Evolutionary conservation across 192 early-diverging fungal species (phyloP).

Genomic region (Powellomyces hirtus): DNA sequence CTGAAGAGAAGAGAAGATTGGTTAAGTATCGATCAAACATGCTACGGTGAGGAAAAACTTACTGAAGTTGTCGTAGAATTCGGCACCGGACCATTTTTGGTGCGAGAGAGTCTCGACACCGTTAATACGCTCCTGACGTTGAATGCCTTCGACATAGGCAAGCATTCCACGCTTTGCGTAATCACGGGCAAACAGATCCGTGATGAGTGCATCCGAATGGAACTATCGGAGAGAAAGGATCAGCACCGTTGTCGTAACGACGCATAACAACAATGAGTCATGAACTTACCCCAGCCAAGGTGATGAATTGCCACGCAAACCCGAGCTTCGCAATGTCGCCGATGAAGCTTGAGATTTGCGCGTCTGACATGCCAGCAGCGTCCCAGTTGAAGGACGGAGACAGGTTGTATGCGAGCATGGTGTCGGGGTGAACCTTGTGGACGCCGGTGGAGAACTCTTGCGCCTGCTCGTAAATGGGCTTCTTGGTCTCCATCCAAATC

Average conservation of each 20-base stretch:
- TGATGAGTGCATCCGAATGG: slow-evolving; percentile 86
- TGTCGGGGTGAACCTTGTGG: slow-evolving; percentile 69
- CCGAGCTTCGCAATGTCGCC: slow-evolving; percentile 81
- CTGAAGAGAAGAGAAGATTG: slow-evolving; percentile 22
- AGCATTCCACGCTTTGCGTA: slow-evolving; percentile 89
- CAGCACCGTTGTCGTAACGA: background rate
- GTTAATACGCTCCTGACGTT: slow-evolving; percentile 86
- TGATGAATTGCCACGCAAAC: slow-evolving; percentile 99
- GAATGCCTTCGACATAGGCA: slow-evolving; percentile 89
- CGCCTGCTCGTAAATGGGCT: slow-evolving; percentile 89
- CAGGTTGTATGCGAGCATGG: slow-evolving; percentile 94
- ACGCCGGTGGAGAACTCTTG: slow-evolving; percentile 87
- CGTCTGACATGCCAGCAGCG: slow-evolving; percentile 89
- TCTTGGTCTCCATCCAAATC: slow-evolving; percentile 98
- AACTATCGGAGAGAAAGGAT: slow-evolving; percentile 41
- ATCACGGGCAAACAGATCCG: slow-evolving; percentile 82
- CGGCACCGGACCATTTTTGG: slow-evolving; percentile 92
- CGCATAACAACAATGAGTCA: background rate
- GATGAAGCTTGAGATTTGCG: slow-evolving; percentile 83
- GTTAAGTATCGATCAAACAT: background rate
- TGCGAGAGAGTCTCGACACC: slow-evolving; percentile 90
- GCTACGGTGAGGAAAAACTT: slow-evolving; percentile 13
- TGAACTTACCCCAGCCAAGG: slow-evolving; percentile 72
- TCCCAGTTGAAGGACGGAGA: slow-evolving; percentile 99
- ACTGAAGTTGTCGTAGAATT: slow-evolving; percentile 83